A percentile compares a stretch with the other conserved stretches of the same genome.
phyloP scores from a whole-genome alignment of 805 yeast species.

The Wickerhamiella occidentalis region DNA sequence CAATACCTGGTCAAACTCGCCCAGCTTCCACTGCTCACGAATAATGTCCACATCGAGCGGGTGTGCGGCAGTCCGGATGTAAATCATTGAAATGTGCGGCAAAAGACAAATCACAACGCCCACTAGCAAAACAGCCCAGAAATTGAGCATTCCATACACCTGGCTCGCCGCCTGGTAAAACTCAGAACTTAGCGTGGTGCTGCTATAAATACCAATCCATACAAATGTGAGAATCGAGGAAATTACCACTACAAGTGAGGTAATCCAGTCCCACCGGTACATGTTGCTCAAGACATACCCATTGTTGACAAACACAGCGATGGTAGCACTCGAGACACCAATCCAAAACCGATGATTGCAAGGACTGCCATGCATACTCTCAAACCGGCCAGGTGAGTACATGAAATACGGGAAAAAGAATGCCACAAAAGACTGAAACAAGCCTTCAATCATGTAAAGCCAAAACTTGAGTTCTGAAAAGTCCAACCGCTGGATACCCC shows the following conservation, averaged over 20 bases:
- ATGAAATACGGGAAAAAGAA: conserved; percentile 56
- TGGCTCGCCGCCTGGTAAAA: conserved; percentile 55
- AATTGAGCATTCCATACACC: conserved; percentile 45
- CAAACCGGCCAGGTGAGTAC: conserved; percentile 34
- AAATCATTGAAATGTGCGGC: conserved; percentile 48
- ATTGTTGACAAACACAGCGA: conserved; percentile 54
- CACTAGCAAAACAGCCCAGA: conserved; percentile 54
- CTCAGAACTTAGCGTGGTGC: conserved; percentile 39
- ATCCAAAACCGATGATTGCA: conserved; percentile 56
- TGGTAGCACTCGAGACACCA: conserved; percentile 49
- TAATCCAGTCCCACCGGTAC: conserved; percentile 67
- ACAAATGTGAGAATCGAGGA: conserved; percentile 48
- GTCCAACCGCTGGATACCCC: conserved; percentile 52
- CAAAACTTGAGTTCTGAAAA: conserved; percentile 51
- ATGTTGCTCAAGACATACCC: conserved; percentile 55
- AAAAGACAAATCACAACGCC: conserved; percentile 43
- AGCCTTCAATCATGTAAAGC: conserved; percentile 54
- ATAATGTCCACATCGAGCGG: conserved; percentile 64
- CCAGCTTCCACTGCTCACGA: conserved; percentile 46
- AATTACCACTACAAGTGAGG: conserved; percentile 39
- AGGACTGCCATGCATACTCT: conserved; percentile 17
- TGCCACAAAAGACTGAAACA: conserved; percentile 58
- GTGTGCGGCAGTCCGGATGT: conserved; percentile 37
- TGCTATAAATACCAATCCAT: conserved; percentile 77
- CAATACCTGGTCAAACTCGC: conserved; percentile 35